Base-by-base conservation (phyloP, 1,284 basidiomycete species). In the Trametes polyzona region DNA sequence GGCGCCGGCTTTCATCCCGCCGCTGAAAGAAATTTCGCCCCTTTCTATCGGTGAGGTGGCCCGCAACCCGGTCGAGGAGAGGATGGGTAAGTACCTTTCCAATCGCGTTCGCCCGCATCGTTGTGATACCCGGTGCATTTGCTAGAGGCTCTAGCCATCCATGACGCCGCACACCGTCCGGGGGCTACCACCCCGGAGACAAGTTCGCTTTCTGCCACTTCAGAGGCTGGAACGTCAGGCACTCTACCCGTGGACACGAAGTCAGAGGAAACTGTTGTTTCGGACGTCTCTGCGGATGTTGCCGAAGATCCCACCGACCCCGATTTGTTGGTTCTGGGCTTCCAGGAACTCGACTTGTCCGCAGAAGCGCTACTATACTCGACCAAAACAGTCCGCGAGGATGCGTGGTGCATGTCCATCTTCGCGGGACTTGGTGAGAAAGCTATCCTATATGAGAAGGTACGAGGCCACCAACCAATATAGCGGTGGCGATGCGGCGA, bases 331-430 rank as follows among this genome's bases (percentile, higher is more conserved):
- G 84, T 88, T 11, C 69, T 91, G 4, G 88, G 82, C 1, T 90
- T 92, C 62, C 90, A 92, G 70, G 90, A 92, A 66, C 73, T 92
- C 2, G 90, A 92, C 68, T 75, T 86, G 1, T 91, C 89, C 0
- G 78, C 89, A 0, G 88, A 89, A 69, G 88, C 90, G 8, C 73
- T 92, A 50, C 67, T 92, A 0, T 90, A 90, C 59, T 78, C 84
- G 0, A 79, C 82, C 0, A 83, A 80, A 39, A 83, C 83, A 0
- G 63, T 74, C 6, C 80, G 81, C 60, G 90, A 90, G 66, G 87
- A 90, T 36, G 80, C 84, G 0, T 92, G 90, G 90, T 76, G 76
- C 41, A 67, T 73, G 16, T 86, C 88, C 4, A 73, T 84, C 6
- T 79, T 88, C 61, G 86, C 86, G 36, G 81, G 81, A 14, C 73